Evolutionary conservation across 2,329 filamentous ascomycete genomes (phyloP).

Genomic region (Penicillium psychrosexuale): DNA sequence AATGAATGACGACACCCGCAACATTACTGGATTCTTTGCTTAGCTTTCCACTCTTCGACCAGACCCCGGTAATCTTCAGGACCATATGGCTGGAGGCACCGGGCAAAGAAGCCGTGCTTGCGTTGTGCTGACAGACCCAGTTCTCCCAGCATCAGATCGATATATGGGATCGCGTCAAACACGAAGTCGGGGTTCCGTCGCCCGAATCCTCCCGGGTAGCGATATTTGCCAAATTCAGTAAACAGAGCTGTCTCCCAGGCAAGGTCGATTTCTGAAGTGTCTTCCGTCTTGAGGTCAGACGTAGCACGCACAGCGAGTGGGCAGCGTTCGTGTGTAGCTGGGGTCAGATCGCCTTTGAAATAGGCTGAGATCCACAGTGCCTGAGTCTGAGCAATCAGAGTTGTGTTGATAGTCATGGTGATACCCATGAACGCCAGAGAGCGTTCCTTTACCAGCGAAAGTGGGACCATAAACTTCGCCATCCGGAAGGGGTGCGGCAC

Average conservation of each 20-base stretch:
- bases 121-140: slow-evolving; percentile 54
- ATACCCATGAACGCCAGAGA: slow-evolving; percentile 52
- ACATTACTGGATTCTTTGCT: background rate
- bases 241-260: slow-evolving; percentile 59
- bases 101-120: slow-evolving; percentile 33
- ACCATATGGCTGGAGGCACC: slow-evolving; percentile 40
- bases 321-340: slow-evolving; percentile 25
- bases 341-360: slow-evolving; percentile 53
- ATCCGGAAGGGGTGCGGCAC: slow-evolving; percentile 49
- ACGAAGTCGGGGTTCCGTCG: slow-evolving; percentile 59
- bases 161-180: slow-evolving; percentile 72
- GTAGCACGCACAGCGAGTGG: slow-evolving; percentile 15
- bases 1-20: background rate
- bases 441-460: slow-evolving; percentile 39
- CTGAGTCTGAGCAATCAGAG: slow-evolving; percentile 46
- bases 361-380: slow-evolving; percentile 66
- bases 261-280: slow-evolving; percentile 33
- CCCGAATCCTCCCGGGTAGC: slow-evolving; percentile 62
- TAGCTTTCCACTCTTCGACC: slow-evolving; percentile 40
- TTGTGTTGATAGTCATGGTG: slow-evolving; percentile 46
- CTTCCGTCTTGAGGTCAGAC: slow-evolving; percentile 14
- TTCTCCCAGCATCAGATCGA: slow-evolving; percentile 66
- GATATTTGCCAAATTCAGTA: slow-evolving; percentile 66
- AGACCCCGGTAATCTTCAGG: slow-evolving; percentile 42
- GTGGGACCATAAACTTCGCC: slow-evolving; percentile 48